Percentiles rank a stretch among this genome's conserved stretches.
phyloP scores from a whole-genome alignment of 1,284 basidiomycete genomes.

The Stygiomarasmius scandens region DNA sequence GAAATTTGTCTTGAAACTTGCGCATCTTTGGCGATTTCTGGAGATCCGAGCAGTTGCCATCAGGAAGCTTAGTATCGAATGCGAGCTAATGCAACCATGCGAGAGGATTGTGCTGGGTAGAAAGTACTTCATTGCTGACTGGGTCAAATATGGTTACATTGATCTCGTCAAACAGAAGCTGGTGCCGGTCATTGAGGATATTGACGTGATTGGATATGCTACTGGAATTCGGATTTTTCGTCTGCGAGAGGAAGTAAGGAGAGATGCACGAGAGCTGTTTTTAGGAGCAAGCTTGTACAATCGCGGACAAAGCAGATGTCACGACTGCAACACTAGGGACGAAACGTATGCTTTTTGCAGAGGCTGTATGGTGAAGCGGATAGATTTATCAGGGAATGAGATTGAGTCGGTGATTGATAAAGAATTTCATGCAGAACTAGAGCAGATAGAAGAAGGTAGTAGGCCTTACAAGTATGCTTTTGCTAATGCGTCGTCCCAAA shows the following conservation, averaged over 20 bases:
- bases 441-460: neutral
- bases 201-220: neutral
- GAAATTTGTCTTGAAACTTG: constrained; percentile 28
- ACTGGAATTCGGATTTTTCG: neutral
- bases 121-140: constrained; percentile 1
- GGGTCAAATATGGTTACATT: neutral
- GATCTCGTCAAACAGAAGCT: neutral
- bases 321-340: neutral
- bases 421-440: neutral
- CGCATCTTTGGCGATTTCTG: constrained; percentile 30
- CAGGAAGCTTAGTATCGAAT: constrained; percentile 15
- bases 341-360: neutral
- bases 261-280: neutral
- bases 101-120: constrained; percentile 9
- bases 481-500: no score
- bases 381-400: no score
- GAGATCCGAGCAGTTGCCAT: constrained; percentile 26
- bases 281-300: neutral
- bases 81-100: constrained; percentile 9
- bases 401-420: neutral
- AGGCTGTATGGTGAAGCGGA: no score
- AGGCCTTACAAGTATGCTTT: no score
- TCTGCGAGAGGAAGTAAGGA: neutral
- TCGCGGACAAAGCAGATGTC: no score
- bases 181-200: neutral